Evolutionary conservation across 805 yeast species (phyloP).

Genomic region (Middelhovenomyces tepae): DNA sequence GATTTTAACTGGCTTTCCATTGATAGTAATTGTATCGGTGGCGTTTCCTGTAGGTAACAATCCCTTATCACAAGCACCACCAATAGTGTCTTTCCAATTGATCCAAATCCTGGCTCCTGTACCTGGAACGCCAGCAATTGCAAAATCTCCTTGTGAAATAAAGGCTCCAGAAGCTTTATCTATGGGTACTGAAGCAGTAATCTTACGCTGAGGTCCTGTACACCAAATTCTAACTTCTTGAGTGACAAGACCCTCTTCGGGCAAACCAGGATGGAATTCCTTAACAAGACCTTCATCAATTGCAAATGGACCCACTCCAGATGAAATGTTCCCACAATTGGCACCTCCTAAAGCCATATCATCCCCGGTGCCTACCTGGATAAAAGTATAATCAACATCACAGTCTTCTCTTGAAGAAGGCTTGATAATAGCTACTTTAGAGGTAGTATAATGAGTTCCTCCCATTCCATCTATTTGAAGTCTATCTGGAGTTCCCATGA

Average conservation of each 20-base stretch:
- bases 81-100: too few relatives aligned
- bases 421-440: slow-evolving; percentile 4
- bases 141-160: too few relatives aligned
- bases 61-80: too few relatives aligned
- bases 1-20: too few relatives aligned
- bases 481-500: slow-evolving; percentile 3
- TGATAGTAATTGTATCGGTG: too few relatives aligned
- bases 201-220: too few relatives aligned
- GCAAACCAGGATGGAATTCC: slow-evolving; percentile 3
- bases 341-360: neutral
- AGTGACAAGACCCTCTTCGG: slow-evolving; percentile 1
- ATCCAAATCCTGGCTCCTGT: too few relatives aligned
- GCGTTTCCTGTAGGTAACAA: too few relatives aligned
- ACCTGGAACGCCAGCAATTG: too few relatives aligned
- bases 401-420: neutral
- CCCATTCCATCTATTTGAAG: slow-evolving; percentile 6
- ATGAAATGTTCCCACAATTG: slow-evolving; percentile 5
- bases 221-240: slow-evolving; percentile 2
- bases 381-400: slow-evolving; percentile 3
- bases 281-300: slow-evolving; percentile 3
- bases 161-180: too few relatives aligned
- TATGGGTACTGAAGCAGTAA: too few relatives aligned
- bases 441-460: slow-evolving; percentile 3
- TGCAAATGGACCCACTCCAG: slow-evolving; percentile 5
- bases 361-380: slow-evolving; percentile 2